Percentiles rank a stretch among this genome's conserved stretches.
These are phyloP conservation scores for Candida broadrunensis DNA, from an alignment of 805 yeast genomes.

Conservation along the genomic window DNA sequence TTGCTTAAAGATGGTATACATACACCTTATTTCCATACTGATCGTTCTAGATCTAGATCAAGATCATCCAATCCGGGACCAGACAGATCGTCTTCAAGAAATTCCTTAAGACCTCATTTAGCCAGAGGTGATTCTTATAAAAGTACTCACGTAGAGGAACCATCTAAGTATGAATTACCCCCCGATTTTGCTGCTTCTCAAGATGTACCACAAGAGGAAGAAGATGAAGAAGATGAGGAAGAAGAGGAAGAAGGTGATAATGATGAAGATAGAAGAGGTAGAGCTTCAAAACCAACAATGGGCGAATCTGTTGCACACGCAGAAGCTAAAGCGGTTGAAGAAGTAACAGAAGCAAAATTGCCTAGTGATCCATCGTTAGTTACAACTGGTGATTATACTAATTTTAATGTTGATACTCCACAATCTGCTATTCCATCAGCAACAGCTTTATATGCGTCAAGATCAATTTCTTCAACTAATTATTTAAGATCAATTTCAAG, in stretches of 20 bases:
- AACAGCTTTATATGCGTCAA: conserved; percentile 22
- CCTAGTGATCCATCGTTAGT: conserved; percentile 36
- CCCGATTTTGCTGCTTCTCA: conserved; percentile 24
- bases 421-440: conserved; percentile 9
- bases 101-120: conserved; percentile 48
- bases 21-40: conserved; percentile 32
- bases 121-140: conserved; percentile 80
- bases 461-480: conserved; percentile 44
- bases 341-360: conserved; percentile 4
- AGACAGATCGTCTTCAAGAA: conserved; percentile 16
- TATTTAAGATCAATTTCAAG: conserved; percentile 66
- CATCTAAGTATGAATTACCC: conserved; percentile 41
- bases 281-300: conserved; percentile 42
- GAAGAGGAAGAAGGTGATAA: conserved; percentile 21
- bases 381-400: conserved; percentile 45
- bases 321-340: conserved; percentile 16
- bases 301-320: conserved; percentile 45
- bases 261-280: conserved; percentile 35
- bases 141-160: conserved; percentile 48
- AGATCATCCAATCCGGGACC: conserved; percentile 19
- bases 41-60: conserved; percentile 25
- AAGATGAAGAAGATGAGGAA: conserved; percentile 18
- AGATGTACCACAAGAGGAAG: conserved; percentile 8
- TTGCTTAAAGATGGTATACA: conserved; percentile 20
- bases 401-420: conserved; percentile 40